These are phyloP conservation scores for Boletus bicolor DNA, from an alignment of 768 basidiomycete species.

Conservation along the genomic window DNA sequence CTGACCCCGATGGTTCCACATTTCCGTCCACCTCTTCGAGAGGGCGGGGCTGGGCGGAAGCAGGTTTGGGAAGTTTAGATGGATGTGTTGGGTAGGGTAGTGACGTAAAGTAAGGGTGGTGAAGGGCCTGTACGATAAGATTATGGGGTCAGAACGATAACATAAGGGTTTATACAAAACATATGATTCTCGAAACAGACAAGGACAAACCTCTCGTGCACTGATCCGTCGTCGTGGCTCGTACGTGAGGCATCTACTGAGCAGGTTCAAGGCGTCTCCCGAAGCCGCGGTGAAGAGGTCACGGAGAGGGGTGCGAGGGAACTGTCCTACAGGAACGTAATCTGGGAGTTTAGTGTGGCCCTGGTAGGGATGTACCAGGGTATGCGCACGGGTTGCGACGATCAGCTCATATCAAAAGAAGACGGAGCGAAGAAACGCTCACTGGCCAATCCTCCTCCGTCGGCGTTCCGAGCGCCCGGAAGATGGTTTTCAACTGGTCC, in stretches of 20 bases:
- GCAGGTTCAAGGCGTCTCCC: conserved; percentile 78
- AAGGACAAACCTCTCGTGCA: conserved; percentile 64
- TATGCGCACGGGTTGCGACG: not conserved
- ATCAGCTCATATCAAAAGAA: not conserved
- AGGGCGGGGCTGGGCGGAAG: conserved; percentile 47
- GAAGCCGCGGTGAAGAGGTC: conserved; percentile 91
- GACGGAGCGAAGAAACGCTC: conserved; percentile 28
- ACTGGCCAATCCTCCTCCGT: conserved; percentile 98
- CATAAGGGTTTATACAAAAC: too few species aligned
- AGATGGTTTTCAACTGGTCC: conserved; percentile 94
- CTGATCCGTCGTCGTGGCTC: conserved; percentile 82
- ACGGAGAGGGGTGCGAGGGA: conserved; percentile 77
- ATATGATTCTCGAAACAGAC: not conserved
- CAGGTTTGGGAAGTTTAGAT: conserved; percentile 79
- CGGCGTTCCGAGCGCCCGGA: conserved; percentile 92
- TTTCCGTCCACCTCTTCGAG: conserved; percentile 80
- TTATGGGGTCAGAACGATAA: not conserved
- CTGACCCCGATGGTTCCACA: conserved; percentile 48
- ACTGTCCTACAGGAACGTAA: conserved; percentile 82
- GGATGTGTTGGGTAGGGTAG: conserved; percentile 87
- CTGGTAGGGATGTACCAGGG: conserved; percentile 36
- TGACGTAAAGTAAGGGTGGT: conserved; percentile 84
- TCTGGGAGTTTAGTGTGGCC: conserved; percentile 90
- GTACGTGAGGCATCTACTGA: conserved; percentile 75
- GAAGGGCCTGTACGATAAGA: conserved; percentile 57